Evolutionary conservation across 352 stramenopile genomes (phyloP), one percentile per base, ranked within the genome.

Genomic region (Thraustochytrium striatum): DNA sequence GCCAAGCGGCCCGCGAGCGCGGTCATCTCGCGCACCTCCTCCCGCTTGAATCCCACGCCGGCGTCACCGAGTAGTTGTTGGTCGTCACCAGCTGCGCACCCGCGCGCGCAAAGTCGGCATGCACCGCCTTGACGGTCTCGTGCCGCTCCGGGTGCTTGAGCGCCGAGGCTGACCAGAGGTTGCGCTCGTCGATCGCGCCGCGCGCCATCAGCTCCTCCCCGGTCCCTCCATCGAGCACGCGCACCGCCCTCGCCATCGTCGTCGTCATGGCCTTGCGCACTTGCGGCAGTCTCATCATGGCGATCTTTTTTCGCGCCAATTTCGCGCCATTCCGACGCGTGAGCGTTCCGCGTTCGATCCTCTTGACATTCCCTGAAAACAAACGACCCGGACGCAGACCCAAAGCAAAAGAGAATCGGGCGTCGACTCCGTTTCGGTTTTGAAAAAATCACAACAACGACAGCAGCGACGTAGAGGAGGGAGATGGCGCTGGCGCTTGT

Each of bases 31-130:
- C 83, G 70, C n/a, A 94, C 90, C 39, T 94, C 86, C 0, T 87
- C 73, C 38, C 89, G 82, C 1, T 69, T 85, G 83, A 97, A 96
- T 58, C 90, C 89, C 2, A 93, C 89, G 53, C 89, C 89, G 90
- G 90, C 39, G 90, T 92, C 39, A 95, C 87, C 50, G 89, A 89
- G 82, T 96, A 97, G 50, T 92, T 94, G 86, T 97, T 96, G 80
- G 89, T 92, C 28, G 92, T 97, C 62, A 96, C 89, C 21, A 85
- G 90, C 69, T 91, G 81, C 3, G 89, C 84, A 16, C 91, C 91
- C 30, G 90, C 89, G 28, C 82, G 21, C 8, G 96, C 78, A 75
- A 95, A 97, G 8, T 89, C 91, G 25, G 58, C 78, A 75, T 97
- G 92, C 36, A 96, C 90, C 0, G 92, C 62, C 25, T 87, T 79